Base-by-base conservation (phyloP, 2,329 filamentous ascomycete genomes). In the Ophiostoma tasmaniense region DNA sequence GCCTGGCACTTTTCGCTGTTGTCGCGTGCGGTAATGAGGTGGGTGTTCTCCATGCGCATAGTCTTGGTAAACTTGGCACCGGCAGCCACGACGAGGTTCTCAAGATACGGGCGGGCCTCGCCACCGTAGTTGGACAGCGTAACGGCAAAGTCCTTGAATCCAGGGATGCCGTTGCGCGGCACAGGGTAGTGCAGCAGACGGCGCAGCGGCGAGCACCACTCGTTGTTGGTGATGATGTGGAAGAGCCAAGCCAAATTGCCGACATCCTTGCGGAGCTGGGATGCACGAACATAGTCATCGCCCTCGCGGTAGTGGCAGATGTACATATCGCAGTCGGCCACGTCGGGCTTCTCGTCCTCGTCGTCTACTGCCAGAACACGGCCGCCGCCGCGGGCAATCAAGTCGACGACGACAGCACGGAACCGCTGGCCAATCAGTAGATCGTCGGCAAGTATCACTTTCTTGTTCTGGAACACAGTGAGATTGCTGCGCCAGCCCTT, bases 71-170 rank as follows among this genome's bases (percentile, higher is more conserved):
- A 98, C 71, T 90, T 89, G 10, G 91, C 94, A 20, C 95, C 95
- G 20, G 90, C 84, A 30, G 93, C 93, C 71, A 83, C 87, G 74
- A 97, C 90, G 50, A 99, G 84, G 73, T 97, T 98, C 78, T 98
- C 93, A 4, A 99, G 84, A 75, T 98, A 99, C 67, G 92, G 88
- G 64, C 95, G 88, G 20, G 95, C 92, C 78, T 99, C 95, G 39
- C 95, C 95, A 64, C 92, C 92, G 76, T 99, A 99, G 78, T 98
- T 99, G 6, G 95, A 98, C 6, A 99, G 84, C 69, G 93, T 97
- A 75, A 99, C 95, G 67, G 85, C 87, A 77, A 90, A 83, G 8
- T 85, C 82, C 70, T 90, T 78, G 76, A 99, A 97, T 0, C 92
- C 93, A 0, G 89, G 87, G 45, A 99, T 88, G 1, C 92, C 91